Evolutionary conservation across 1,139 yeast genomes (phyloP).

Genomic region (Hyphopichia khmerensis): DNA sequence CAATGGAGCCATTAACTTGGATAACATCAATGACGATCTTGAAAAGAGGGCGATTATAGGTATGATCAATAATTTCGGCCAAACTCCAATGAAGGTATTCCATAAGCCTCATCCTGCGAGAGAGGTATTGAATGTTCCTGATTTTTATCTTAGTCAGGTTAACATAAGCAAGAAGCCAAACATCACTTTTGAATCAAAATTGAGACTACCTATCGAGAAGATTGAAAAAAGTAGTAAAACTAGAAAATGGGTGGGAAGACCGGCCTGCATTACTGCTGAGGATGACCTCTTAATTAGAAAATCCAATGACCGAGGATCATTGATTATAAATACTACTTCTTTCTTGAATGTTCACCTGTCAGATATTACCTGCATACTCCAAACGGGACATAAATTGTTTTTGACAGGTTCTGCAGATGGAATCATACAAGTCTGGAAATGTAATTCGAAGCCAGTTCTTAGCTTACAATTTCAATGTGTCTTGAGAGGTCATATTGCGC

Average conservation of each 20-base stretch:
- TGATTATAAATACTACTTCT: slow-evolving; percentile 40
- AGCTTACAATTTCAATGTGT: slow-evolving; percentile 44
- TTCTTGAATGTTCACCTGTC: slow-evolving; percentile 43
- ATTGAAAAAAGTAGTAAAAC: slow-evolving; percentile 31
- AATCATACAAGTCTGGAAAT: slow-evolving; percentile 55
- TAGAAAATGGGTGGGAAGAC: slow-evolving; percentile 47
- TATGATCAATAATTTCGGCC: slow-evolving; percentile 87
- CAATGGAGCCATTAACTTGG: slow-evolving; percentile 78
- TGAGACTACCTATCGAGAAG: slow-evolving; percentile 33
- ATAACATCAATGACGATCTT: slow-evolving; percentile 64
- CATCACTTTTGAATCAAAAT: slow-evolving; percentile 35
- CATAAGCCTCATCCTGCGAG: slow-evolving; percentile 59
- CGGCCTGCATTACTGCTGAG: slow-evolving; percentile 35
- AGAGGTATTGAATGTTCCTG: slow-evolving; percentile 38
- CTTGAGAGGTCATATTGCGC: slow-evolving; percentile 54
- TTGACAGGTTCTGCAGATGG: slow-evolving; percentile 60
- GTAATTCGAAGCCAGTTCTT: slow-evolving; percentile 20
- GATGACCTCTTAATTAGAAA: slow-evolving; percentile 42
- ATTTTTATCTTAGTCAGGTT: slow-evolving; percentile 28
- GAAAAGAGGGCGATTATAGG: slow-evolving; percentile 78
- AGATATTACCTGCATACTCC: slow-evolving; percentile 33
- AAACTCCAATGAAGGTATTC: slow-evolving; percentile 76
- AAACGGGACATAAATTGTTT: slow-evolving; percentile 38
- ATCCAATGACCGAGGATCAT: slow-evolving; percentile 30
- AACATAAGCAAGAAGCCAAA: slow-evolving; percentile 23